Evolutionary conservation across 768 basidiomycete genomes (phyloP).

Genomic region (Leucocoprinus leucothites): DNA sequence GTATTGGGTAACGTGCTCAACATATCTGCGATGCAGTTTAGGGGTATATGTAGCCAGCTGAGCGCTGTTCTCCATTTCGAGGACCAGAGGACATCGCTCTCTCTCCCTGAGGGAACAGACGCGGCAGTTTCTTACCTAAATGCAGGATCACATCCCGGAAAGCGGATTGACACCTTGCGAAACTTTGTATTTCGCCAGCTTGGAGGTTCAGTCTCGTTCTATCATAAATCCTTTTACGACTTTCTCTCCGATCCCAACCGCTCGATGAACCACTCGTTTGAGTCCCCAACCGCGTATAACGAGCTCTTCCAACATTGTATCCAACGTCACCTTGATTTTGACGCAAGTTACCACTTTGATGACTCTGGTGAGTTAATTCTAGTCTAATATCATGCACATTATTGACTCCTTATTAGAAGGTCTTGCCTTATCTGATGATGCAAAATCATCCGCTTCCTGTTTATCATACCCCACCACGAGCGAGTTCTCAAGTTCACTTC

Average conservation of each 20-base stretch:
- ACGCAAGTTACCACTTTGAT: neutral
- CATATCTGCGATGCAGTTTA: neutral
- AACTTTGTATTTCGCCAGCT: neutral
- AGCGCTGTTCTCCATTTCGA: neutral
- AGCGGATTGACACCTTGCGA: neutral
- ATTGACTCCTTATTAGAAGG: no score
- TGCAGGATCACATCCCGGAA: no score
- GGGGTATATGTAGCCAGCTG: neutral
- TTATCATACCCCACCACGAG: neutral
- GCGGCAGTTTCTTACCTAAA: neutral
- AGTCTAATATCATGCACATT: no score
- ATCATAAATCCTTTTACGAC: conserved; percentile 5
- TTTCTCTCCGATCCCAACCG: neutral
- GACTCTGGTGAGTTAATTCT: neutral
- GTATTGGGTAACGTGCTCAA: neutral
- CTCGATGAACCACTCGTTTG: neutral
- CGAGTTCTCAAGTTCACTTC: neutral
- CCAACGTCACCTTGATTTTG: neutral
- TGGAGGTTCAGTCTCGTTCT: neutral
- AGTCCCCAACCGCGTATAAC: neutral
- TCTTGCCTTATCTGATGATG: neutral
- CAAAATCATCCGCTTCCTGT: neutral
- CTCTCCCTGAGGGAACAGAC: neutral
- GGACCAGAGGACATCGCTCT: neutral
- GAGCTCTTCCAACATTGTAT: neutral